Evolutionary conservation across 768 basidiomycete species (phyloP).

Genomic region (Psilocybe cubensis): DNA sequence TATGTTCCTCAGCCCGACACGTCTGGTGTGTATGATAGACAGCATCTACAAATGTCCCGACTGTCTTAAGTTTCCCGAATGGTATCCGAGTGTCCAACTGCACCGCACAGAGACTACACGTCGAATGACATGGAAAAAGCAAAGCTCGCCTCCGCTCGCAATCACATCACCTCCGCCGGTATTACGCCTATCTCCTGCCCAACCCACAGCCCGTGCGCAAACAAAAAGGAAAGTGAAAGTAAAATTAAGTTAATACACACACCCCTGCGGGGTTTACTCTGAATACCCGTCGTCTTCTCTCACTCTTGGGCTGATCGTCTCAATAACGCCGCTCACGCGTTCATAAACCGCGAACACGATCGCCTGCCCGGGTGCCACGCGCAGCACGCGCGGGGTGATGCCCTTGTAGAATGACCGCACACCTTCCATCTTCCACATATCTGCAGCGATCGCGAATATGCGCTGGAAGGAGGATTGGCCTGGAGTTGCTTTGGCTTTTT

Average conservation of each 20-base stretch:
- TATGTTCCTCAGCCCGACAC: not conserved
- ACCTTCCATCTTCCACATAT: slow-evolving; percentile 95
- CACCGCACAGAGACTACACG: not conserved
- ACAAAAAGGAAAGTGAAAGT: not conserved
- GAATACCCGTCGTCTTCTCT: slow-evolving; percentile 67
- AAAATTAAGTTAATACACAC: not conserved
- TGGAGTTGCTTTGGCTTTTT: slow-evolving; percentile 76
- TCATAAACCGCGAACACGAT: slow-evolving; percentile 99
- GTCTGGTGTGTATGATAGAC: not conserved
- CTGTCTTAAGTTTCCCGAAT: not conserved
- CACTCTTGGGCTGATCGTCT: slow-evolving; percentile 60
- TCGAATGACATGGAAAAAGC: not conserved
- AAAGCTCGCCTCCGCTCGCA: not conserved
- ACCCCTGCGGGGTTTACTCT: slow-evolving; percentile 40
- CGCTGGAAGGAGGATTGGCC: slow-evolving; percentile 82
- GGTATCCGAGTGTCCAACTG: not conserved
- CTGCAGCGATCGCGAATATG: slow-evolving; percentile 78
- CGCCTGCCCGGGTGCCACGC: slow-evolving; percentile 96
- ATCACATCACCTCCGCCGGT: not conserved
- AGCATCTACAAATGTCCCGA: not conserved
- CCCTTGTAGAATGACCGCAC: slow-evolving; percentile 95
- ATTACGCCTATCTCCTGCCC: not conserved
- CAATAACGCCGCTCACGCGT: slow-evolving; percentile 75
- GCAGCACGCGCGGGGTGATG: slow-evolving; percentile 93
- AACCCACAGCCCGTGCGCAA: not conserved